Percentiles rank a stretch among this genome's conserved stretches.
Evolutionary conservation across 176 grass and related monocot genomes (phyloP).

Genomic region (Lolium rigidum): DNA sequence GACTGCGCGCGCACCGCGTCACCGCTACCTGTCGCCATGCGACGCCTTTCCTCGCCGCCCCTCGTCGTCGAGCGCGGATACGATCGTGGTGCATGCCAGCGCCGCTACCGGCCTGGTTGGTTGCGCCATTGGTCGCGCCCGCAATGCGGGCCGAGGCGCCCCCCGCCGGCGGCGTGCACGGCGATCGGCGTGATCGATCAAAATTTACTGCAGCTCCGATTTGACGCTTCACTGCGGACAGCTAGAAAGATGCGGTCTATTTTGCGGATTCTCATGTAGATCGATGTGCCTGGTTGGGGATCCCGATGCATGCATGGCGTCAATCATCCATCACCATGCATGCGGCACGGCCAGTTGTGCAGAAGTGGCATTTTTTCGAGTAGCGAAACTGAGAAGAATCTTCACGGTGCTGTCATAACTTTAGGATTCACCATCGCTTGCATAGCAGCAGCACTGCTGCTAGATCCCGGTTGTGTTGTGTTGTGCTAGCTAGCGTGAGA

Average conservation of each 20-base stretch:
- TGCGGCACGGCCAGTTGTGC: neutral
- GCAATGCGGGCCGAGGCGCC: neutral
- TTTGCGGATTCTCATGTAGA: slow-evolving; percentile 23
- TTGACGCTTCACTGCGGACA: neutral
- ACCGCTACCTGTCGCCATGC: slow-evolving; percentile 28
- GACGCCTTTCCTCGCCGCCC: neutral
- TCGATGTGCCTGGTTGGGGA: slow-evolving; percentile 8
- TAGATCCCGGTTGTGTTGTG: no score
- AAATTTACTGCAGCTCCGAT: slow-evolving; percentile 6
- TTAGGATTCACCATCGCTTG: no score
- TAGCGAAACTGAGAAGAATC: no score
- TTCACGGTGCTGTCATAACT: no score
- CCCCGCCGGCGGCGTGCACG: neutral
- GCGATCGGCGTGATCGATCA: neutral
- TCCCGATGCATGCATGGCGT: slow-evolving; percentile 31
- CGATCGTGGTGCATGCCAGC: no score
- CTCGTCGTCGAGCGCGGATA: no score
- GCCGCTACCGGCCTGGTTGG: no score
- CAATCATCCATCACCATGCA: neutral
- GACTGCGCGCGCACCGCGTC: slow-evolving; percentile 30
- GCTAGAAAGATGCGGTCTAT: neutral
- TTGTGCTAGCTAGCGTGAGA: neutral
- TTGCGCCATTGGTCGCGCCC: no score
- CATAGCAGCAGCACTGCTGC: no score
- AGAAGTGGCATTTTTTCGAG: neutral